Base-by-base conservation (phyloP, 208 protist species). In the Strigomonas culicis region DNA sequence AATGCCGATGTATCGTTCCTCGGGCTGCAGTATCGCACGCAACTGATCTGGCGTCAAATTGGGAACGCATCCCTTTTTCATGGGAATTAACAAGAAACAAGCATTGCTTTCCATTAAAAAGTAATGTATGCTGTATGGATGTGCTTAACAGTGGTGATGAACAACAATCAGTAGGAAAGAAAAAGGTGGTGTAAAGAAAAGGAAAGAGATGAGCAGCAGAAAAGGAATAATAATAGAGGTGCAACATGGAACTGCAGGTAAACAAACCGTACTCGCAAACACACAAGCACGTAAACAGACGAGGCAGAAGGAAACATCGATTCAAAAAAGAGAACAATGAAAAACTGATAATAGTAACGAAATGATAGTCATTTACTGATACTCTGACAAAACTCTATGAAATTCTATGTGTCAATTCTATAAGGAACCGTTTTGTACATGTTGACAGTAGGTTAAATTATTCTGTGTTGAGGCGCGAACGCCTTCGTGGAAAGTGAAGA, bases 31-130 rank as follows among this genome's bases (percentile, higher is more conserved):
- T 75, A 95, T 90, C 0, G 25, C 62, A n/a, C 77, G 49, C 17
- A 66, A 63, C 65, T 93, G 85, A 17, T 75, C 72, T 21, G 86
- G 80, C 19, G 89, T 95, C 27, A 95, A 72, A 34, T 61, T 75
- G 17, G 86, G 83, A 24, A 93, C 78, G 0, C 70, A 67, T 24
- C 88, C 85, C 15, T 72, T 62, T 44, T 63, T 75, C 51, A 80
- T 80, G 10, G 88, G 88, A 31, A 92, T 67, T 7, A 88, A 78
- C 22, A 95, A 41, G 44, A 60, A 60, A 7, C 6, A 41, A 28
- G 15, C 4, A 19, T 10, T n/a, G 13, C 17, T 32, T 32, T 56
- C 28, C 50, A 21, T 36, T 11, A 52, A 52, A n/a, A 21, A 52
- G 7, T 22, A 19, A 52, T 7, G n/a, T 24, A 56, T 32, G 11